phyloP scores from a whole-genome alignment of 306 rosid genomes.

The Castanospermum australe region DNA sequence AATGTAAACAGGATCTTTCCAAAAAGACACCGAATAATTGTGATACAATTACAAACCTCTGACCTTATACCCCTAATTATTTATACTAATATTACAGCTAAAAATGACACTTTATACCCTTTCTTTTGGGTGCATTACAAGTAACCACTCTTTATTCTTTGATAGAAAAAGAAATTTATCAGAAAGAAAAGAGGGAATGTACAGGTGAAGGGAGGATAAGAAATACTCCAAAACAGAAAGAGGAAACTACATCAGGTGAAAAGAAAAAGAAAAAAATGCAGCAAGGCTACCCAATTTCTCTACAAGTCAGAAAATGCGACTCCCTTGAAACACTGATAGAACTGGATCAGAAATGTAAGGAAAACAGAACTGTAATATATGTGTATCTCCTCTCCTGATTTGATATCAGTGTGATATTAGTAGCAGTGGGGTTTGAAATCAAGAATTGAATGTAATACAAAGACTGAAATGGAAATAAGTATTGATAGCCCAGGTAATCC shows the following conservation, averaged over 20 bases:
- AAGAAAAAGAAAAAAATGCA: background rate
- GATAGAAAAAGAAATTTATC: background rate
- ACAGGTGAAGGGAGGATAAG: background rate
- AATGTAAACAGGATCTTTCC: background rate
- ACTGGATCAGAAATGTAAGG: no score
- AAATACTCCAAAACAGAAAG: background rate
- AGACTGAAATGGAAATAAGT: no score
- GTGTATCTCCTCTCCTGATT: no score
- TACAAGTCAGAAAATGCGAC: background rate
- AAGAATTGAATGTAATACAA: no score
- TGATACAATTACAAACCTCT: background rate
- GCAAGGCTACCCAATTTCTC: background rate
- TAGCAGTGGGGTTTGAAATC: no score
- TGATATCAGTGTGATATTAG: no score
- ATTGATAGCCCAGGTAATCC: no score
- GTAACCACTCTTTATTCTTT: background rate
- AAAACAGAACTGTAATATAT: no score
- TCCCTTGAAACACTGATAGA: background rate
- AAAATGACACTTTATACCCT: background rate
- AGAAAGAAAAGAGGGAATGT: background rate
- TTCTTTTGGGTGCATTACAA: background rate
- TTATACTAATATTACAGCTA: background rate
- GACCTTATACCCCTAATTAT: background rate
- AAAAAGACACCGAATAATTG: background rate
- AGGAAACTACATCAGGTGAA: background rate